Base-by-base conservation (phyloP, 176 grass and related monocot genomes). In the Chloris gayana region DNA sequence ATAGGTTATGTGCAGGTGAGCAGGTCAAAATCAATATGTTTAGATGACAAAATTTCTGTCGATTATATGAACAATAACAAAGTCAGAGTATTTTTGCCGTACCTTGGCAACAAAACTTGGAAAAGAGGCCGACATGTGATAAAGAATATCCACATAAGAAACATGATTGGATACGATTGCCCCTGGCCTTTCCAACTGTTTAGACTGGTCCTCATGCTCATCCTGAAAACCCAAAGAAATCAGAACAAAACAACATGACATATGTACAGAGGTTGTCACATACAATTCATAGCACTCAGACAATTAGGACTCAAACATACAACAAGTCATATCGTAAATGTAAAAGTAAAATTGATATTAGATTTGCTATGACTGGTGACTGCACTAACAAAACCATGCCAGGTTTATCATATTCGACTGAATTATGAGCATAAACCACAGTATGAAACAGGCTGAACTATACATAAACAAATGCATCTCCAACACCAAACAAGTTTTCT, bases 21-120 rank as follows among this genome's bases (percentile, higher is more conserved):
- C 75, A 88, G 72, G 83, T 85, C 82, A 91, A 84, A 73, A 76
- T 64, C 80, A 84, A 66, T 50, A 77, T 15, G 82, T 58, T 49
- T 29, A 59, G 18, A 64, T 13, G 12, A 15, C 14, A 49, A 21
- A 42, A 9, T 35, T 62, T 85, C 51, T 0, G 63, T 21, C 73
- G 79, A 31, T 21, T 10, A 38, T 30, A 45, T 81, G 3, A 62
- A 47, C 27, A 82, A 73, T 4, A 77, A 57, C 19, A 83, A 24
- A 25, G 29, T 30, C 45, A 76, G 12, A 69, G 49, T 67, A 68
- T 32, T 56, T 73, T 62, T 67, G 46, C 51, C 59, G 56, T 94
- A 98, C 95, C 92, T 95, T 98, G 51, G 96, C 92, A 84, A 98
- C 96, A 88, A 93, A 98, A 85, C 96, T 98, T 68, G 96, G 92